Percentiles rank a stretch among this genome's conserved stretches.
phyloP scores from a whole-genome alignment of 345 rosid genomes.

The Cardamine occulta region DNA sequence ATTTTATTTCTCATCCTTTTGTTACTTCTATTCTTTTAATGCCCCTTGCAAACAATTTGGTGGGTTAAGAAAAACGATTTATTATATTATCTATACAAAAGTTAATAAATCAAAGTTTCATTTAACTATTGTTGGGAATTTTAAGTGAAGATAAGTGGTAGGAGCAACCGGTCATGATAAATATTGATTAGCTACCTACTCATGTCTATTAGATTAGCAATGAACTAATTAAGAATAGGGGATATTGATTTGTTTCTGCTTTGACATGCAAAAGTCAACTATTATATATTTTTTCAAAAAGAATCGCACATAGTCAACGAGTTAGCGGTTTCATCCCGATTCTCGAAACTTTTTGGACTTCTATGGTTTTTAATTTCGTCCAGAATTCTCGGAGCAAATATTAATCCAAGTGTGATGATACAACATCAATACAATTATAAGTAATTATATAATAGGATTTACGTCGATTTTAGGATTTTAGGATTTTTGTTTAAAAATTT shows the following conservation, averaged over 20 bases:
- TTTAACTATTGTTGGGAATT: constrained; percentile 11
- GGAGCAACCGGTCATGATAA: constrained; percentile 22
- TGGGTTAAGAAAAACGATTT: not conserved
- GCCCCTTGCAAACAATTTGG: not conserved
- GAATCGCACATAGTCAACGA: constrained; percentile 19
- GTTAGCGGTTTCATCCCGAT: not conserved
- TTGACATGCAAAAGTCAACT: constrained; percentile 41
- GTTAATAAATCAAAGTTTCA: not conserved
- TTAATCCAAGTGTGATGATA: not conserved
- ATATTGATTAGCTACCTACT: constrained; percentile 37
- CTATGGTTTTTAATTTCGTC: not conserved
- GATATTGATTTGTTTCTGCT: constrained; percentile 29
- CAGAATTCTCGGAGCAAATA: not conserved
- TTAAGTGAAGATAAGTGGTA: constrained; percentile 21
- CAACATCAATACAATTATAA: not conserved
- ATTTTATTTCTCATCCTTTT: constrained; percentile 5
- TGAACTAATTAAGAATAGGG: constrained; percentile 34
- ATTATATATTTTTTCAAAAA: not conserved
- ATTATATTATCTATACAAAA: constrained; percentile 2
- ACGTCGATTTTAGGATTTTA: too few species aligned
- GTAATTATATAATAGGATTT: too few species aligned
- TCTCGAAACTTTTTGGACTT: not conserved
- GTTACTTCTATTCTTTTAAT: not conserved
- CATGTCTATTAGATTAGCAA: constrained; percentile 24
- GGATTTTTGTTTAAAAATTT: too few species aligned